Evolutionary conservation across 1,139 yeast species (phyloP).

Genomic region (Pichia sp.): DNA sequence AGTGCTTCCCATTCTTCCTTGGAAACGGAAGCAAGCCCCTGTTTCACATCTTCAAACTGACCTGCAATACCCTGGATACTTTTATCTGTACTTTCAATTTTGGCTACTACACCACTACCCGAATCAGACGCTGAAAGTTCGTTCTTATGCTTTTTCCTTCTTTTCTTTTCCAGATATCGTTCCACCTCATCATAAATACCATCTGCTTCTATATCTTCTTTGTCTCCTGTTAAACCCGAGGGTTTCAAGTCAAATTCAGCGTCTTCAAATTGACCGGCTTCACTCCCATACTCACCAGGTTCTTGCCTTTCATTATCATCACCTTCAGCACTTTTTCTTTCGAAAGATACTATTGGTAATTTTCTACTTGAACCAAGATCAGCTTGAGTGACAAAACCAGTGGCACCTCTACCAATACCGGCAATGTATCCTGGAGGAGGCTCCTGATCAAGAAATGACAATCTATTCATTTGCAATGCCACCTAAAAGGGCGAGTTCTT

Average conservation of each 20-base stretch:
- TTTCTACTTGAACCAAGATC: constrained; percentile 54
- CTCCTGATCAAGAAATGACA: constrained; percentile 71
- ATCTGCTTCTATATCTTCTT: constrained; percentile 78
- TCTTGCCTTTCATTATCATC: background rate
- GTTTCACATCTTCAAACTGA: constrained; percentile 58
- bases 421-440: constrained; percentile 91
- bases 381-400: constrained; percentile 84
- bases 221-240: constrained; percentile 32
- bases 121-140: background rate
- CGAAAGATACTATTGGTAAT: constrained; percentile 37
- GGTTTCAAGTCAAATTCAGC: constrained; percentile 25
- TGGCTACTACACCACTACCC: constrained; percentile 3
- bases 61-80: constrained; percentile 33
- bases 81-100: constrained; percentile 18
- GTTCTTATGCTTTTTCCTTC: constrained; percentile 11
- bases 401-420: constrained; percentile 93
- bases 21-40: constrained; percentile 54
- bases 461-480: constrained; percentile 39
- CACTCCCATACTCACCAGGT: background rate
- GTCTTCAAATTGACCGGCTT: background rate
- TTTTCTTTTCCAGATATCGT: constrained; percentile 25
- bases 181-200: constrained; percentile 64
- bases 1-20: constrained; percentile 73
- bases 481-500: background rate
- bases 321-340: constrained; percentile 30